Evolutionary conservation across 2,329 filamentous ascomycete genomes (phyloP).

Genomic region (Lasiodiplodia citricola): DNA sequence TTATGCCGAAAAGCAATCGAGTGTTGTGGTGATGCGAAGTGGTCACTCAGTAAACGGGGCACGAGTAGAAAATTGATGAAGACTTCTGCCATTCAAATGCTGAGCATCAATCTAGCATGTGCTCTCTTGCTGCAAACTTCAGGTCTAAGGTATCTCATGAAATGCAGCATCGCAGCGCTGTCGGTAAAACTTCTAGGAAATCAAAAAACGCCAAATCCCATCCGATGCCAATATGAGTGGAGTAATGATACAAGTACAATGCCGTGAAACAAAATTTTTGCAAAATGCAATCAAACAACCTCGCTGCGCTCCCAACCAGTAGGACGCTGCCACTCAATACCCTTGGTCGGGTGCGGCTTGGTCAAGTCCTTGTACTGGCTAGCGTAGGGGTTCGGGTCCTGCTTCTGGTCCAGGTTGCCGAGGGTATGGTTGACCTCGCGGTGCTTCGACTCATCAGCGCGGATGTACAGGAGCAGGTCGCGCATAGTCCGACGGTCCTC

Average conservation of each 20-base stretch:
- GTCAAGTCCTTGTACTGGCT: constrained; percentile 76
- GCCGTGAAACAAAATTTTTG: background rate
- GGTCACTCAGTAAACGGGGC: too few relatives aligned
- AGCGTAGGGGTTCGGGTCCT: constrained; percentile 92
- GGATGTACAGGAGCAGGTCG: constrained; percentile 85
- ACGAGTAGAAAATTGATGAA: too few relatives aligned
- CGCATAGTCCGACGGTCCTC: constrained; percentile 81
- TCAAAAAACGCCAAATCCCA: constrained; percentile 1
- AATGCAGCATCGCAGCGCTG: background rate
- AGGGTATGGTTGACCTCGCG: constrained; percentile 96
- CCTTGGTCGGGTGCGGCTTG: constrained; percentile 72
- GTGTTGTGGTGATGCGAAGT: too few relatives aligned
- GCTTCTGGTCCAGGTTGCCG: constrained; percentile 80
- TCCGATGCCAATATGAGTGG: constrained; percentile 2
- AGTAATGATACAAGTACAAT: background rate
- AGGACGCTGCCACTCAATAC: constrained; percentile 67
- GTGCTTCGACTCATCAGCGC: constrained; percentile 62
- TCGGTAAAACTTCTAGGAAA: background rate
- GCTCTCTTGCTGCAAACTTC: background rate
- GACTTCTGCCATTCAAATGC: background rate
- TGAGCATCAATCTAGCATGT: background rate
- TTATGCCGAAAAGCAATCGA: too few relatives aligned
- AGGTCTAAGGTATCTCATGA: background rate
- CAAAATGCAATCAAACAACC: constrained; percentile 57
- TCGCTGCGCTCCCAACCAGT: constrained; percentile 85